Evolutionary conservation across 2,329 filamentous ascomycete genomes (phyloP).

Genomic region (Ascochyta koolunga): DNA sequence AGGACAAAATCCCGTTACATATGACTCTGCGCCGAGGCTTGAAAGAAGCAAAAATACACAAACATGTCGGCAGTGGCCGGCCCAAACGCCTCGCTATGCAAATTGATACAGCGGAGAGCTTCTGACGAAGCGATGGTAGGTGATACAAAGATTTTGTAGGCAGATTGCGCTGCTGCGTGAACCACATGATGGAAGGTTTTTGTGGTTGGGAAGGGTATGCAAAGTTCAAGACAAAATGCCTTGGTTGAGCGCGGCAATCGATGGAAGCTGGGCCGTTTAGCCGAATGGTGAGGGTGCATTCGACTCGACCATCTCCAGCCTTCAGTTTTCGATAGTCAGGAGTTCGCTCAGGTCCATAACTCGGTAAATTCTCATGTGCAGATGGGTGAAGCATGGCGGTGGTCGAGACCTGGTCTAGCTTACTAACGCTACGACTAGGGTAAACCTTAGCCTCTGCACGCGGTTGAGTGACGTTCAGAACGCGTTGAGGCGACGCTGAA

Average conservation of each 20-base stretch:
- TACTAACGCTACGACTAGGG: constrained; percentile 27
- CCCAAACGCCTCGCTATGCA: constrained; percentile 46
- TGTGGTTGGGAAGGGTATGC: background rate
- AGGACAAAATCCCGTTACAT: background rate
- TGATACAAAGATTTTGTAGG: constrained; percentile 12
- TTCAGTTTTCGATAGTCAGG: background rate
- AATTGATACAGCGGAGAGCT: constrained; percentile 25
- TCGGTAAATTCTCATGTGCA: constrained; percentile 8
- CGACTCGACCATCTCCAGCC: background rate
- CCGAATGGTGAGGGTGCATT: constrained; percentile 2
- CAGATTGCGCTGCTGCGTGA: constrained; percentile 6
- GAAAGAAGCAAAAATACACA: constrained; percentile 22
- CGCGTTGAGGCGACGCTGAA: constrained; percentile 38
- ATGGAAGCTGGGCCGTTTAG: constrained; percentile 17
- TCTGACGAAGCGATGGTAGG: constrained; percentile 8
- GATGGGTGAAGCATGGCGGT: constrained; percentile 21
- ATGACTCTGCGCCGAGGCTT: constrained; percentile 26
- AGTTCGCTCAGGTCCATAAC: constrained; percentile 1
- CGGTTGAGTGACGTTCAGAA: constrained; percentile 24
- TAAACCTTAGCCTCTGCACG: constrained; percentile 21
- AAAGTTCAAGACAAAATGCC: constrained; percentile 20
- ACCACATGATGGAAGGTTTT: background rate
- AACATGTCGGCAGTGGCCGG: constrained; percentile 10
- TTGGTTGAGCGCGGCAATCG: constrained; percentile 17
- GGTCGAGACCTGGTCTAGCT: constrained; percentile 28